A percentile compares a stretch with the other conserved stretches of the same genome.
phyloP scores from a whole-genome alignment of 2,329 filamentous ascomycete species.

The Alternaria conjuncta region DNA sequence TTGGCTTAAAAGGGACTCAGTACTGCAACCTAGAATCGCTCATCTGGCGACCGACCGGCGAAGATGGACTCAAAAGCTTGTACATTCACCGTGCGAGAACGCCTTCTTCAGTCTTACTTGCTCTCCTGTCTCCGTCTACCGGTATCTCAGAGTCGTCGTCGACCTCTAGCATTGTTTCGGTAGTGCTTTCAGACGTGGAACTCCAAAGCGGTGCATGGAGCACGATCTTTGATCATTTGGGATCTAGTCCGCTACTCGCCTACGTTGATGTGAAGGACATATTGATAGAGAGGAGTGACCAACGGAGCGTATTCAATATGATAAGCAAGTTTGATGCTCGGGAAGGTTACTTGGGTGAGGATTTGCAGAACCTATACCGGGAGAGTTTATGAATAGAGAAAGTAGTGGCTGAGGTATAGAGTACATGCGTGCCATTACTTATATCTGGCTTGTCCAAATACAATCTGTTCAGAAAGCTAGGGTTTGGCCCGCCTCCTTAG shows the following conservation, averaged over 20 bases:
- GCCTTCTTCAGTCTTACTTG: background rate
- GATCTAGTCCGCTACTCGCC: background rate
- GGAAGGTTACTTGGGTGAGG: background rate
- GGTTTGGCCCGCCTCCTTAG: constrained; percentile 33
- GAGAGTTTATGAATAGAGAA: background rate
- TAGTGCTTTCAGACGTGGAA: background rate
- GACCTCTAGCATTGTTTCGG: background rate
- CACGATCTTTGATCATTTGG: background rate
- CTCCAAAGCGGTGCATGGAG: background rate
- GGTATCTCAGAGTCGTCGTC: background rate
- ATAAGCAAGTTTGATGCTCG: background rate
- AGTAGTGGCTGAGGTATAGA: background rate
- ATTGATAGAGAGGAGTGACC: background rate
- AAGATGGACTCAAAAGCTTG: background rate
- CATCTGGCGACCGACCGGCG: background rate
- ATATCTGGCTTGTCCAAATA: background rate
- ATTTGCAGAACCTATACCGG: background rate
- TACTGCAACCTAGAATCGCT: background rate
- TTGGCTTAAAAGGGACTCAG: background rate
- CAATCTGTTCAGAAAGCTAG: constrained; percentile 13
- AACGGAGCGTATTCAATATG: background rate
- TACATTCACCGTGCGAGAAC: background rate
- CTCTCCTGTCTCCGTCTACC: background rate
- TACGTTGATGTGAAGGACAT: background rate
- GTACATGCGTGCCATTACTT: background rate